Evolutionary conservation across 345 rosid species (phyloP).

Genomic region (Hevea brasiliensis): DNA sequence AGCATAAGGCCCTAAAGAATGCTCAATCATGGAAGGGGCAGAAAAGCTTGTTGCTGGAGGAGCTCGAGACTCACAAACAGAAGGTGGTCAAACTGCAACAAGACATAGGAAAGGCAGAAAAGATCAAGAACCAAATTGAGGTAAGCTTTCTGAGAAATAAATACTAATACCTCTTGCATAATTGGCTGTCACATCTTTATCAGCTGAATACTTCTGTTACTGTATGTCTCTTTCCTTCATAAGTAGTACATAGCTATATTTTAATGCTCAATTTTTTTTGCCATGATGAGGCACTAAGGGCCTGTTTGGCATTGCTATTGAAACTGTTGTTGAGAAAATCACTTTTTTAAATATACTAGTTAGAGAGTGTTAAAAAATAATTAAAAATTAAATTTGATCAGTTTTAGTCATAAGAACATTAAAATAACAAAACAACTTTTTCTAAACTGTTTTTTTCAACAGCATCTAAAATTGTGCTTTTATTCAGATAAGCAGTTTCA

Average conservation of each 20-base stretch:
- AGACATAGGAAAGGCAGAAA: conserved; percentile 24
- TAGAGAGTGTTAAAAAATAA: too few relatives aligned
- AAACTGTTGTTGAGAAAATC: too few relatives aligned
- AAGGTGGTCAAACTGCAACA: conserved; percentile 19
- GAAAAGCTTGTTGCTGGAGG: conserved; percentile 25
- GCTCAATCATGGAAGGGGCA: conserved; percentile 24
- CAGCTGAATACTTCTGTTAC: not conserved
- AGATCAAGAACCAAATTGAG: conserved; percentile 24
- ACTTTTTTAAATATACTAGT: too few relatives aligned
- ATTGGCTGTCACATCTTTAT: not conserved
- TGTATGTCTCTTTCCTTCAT: not conserved
- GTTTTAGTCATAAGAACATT: too few relatives aligned
- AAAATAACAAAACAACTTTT: too few relatives aligned
- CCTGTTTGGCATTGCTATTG: too few relatives aligned
- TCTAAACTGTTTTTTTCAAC: too few relatives aligned
- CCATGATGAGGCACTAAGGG: not conserved
- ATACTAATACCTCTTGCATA: not conserved
- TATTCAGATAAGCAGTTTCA: too few relatives aligned
- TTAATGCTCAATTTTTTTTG: not conserved
- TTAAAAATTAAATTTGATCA: too few relatives aligned
- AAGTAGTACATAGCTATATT: not conserved
- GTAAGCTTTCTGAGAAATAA: conserved; percentile 16
- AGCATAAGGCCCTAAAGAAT: conserved; percentile 31
- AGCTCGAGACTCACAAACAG: conserved; percentile 23
- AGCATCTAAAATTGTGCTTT: too few relatives aligned